Percentiles rank a stretch among this genome's conserved stretches.
Conservation (phyloP, 805 yeast species). For the Schizosaccharomyces osmophilus region DNA sequence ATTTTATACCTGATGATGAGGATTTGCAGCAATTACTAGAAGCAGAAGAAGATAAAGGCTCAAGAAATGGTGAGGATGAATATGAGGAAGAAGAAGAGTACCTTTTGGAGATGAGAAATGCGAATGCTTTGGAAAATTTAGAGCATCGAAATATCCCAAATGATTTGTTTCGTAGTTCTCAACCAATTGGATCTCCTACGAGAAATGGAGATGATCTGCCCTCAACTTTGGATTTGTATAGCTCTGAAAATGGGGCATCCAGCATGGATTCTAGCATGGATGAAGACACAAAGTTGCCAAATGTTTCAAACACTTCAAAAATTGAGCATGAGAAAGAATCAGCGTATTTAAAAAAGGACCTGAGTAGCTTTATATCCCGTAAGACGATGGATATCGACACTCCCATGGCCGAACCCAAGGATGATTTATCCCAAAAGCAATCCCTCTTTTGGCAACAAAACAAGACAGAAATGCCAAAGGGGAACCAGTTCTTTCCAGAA, state of each 20-base stretch:
- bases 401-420: too few relatives aligned
- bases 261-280: neutral
- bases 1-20: too few relatives aligned
- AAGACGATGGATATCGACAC: too few relatives aligned
- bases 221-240: neutral
- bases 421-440: too few relatives aligned
- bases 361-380: too few relatives aligned
- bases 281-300: neutral
- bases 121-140: neutral
- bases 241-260: neutral
- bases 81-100: neutral
- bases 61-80: too few relatives aligned
- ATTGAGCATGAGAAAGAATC: neutral
- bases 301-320: neutral
- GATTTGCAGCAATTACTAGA: too few relatives aligned
- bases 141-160: neutral
- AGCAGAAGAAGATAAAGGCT: too few relatives aligned
- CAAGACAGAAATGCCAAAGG: too few relatives aligned
- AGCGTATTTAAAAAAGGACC: neutral
- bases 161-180: neutral
- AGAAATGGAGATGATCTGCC: neutral
- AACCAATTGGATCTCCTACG: neutral
- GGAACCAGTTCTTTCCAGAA: too few relatives aligned
- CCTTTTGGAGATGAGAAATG: neutral
- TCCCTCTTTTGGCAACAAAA: too few relatives aligned